These are phyloP conservation scores for Scutellaria barbata DNA, from an alignment of 257 asterid genomes.

Conservation along the genomic window DNA sequence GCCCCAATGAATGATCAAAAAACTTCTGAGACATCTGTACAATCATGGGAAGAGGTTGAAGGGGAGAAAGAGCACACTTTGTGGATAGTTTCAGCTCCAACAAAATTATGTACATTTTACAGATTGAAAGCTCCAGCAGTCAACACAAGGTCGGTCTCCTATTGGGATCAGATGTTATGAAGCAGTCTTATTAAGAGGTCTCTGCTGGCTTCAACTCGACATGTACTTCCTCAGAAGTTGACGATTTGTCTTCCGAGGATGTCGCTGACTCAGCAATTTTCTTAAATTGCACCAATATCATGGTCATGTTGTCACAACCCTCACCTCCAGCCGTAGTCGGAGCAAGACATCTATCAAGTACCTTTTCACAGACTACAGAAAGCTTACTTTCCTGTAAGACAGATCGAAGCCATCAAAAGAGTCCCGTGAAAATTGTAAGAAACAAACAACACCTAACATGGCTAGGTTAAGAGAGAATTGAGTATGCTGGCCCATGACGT, in stretches of 20 bases:
- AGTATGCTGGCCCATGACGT: no score
- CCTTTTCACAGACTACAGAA: constrained; percentile 75
- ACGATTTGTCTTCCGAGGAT: constrained; percentile 41
- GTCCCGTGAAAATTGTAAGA: not conserved
- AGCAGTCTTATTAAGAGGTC: not conserved
- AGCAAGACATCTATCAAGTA: constrained; percentile 78
- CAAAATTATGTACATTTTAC: constrained; percentile 38
- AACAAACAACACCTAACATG: no score
- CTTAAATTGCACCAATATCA: constrained; percentile 84
- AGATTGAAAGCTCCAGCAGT: not conserved
- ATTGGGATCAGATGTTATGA: constrained; percentile 3
- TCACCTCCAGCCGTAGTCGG: constrained; percentile 91
- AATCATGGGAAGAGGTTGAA: not conserved
- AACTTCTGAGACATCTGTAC: constrained; percentile 39
- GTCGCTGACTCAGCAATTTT: constrained; percentile 43
- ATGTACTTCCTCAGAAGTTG: constrained; percentile 36
- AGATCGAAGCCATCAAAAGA: not conserved
- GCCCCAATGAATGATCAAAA: constrained; percentile 27
- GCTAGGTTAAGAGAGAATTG: no score
- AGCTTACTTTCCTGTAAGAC: constrained; percentile 72
- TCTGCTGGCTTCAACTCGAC: constrained; percentile 26
- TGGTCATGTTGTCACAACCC: constrained; percentile 97
- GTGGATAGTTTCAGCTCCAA: constrained; percentile 15
- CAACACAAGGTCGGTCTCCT: constrained; percentile 11
- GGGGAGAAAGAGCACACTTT: constrained; percentile 2